These are phyloP conservation scores for Jasminum sambac DNA, from an alignment of 257 asterid species.

Conservation along the genomic window DNA sequence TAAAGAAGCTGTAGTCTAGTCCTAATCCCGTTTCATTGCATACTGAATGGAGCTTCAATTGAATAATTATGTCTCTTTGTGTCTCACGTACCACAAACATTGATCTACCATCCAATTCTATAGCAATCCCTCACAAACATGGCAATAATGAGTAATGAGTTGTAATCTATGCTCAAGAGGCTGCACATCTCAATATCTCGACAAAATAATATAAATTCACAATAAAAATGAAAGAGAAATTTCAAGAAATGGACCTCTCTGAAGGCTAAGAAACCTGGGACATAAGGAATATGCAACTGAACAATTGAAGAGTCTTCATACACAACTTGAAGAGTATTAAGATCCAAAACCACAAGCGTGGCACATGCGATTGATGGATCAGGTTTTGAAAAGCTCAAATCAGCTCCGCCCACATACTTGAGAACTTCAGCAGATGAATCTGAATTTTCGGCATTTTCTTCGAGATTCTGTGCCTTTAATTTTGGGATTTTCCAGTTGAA, in stretches of 20 bases:
- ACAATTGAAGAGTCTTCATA: constrained; percentile 62
- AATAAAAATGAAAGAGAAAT: not conserved
- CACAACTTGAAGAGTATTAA: constrained; percentile 54
- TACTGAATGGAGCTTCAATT: not conserved
- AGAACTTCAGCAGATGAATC: constrained; percentile 33
- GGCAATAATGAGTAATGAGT: not conserved
- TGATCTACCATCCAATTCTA: not conserved
- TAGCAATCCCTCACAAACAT: not conserved
- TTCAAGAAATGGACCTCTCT: constrained; percentile 59
- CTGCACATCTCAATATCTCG: not conserved
- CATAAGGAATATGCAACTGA: constrained; percentile 63
- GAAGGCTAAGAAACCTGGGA: constrained; percentile 89
- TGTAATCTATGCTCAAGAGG: not conserved
- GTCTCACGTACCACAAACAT: not conserved
- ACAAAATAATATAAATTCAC: not conserved
- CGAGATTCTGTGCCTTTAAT: not conserved
- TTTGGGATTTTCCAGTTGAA: constrained; percentile 59
- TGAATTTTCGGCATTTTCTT: constrained; percentile 25
- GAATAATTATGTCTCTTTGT: not conserved
- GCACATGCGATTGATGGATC: constrained; percentile 81
- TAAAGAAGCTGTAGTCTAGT: no score
- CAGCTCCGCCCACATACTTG: constrained; percentile 79
- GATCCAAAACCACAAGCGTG: constrained; percentile 69
- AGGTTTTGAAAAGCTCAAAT: constrained; percentile 76
- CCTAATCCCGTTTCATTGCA: not conserved